phyloP scores from a whole-genome alignment of 2,329 filamentous ascomycete genomes.

The Cadophora sp. region DNA sequence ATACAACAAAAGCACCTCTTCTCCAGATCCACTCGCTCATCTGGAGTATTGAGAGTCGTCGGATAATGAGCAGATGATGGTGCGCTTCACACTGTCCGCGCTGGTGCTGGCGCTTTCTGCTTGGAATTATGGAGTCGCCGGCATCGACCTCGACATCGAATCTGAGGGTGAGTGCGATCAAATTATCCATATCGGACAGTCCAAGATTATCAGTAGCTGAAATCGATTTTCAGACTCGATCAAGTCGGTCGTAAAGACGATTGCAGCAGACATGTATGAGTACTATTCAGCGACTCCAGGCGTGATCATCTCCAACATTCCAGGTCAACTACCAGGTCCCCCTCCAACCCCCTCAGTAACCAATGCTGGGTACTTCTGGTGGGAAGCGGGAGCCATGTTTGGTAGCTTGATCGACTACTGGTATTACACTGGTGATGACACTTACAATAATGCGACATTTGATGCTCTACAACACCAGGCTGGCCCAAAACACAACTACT shows the following conservation, averaged over 20 bases:
- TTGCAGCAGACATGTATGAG: conserved; percentile 55
- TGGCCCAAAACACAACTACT: conserved; percentile 74
- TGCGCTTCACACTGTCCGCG: conserved; percentile 5
- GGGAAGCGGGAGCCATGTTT: conserved; percentile 55
- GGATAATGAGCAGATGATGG: conserved; percentile 14
- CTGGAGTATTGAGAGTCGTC: conserved; percentile 18
- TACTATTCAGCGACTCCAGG: conserved; percentile 50
- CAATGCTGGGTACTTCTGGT: conserved; percentile 38
- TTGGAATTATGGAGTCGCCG: conserved; percentile 14
- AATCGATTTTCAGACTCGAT: conserved; percentile 38
- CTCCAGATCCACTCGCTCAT: conserved; percentile 19
- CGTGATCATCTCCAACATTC: conserved; percentile 53
- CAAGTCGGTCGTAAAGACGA: conserved; percentile 38
- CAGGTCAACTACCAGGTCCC: conserved; percentile 52
- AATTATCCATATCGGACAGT: not conserved
- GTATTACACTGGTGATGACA: conserved; percentile 76
- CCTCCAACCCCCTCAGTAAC: conserved; percentile 22
- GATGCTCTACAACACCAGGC: conserved; percentile 76
- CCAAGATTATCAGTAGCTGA: not conserved
- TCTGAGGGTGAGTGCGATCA: conserved; percentile 12
- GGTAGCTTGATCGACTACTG: conserved; percentile 78
- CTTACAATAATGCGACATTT: conserved; percentile 60
- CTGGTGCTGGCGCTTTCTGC: conserved; percentile 20
- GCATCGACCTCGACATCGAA: conserved; percentile 19
- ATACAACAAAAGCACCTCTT: not conserved